Evolutionary conservation across 2,329 filamentous ascomycete genomes (phyloP), one percentile per base, ranked within the genome.

Genomic region (Monilinia polystroma): DNA sequence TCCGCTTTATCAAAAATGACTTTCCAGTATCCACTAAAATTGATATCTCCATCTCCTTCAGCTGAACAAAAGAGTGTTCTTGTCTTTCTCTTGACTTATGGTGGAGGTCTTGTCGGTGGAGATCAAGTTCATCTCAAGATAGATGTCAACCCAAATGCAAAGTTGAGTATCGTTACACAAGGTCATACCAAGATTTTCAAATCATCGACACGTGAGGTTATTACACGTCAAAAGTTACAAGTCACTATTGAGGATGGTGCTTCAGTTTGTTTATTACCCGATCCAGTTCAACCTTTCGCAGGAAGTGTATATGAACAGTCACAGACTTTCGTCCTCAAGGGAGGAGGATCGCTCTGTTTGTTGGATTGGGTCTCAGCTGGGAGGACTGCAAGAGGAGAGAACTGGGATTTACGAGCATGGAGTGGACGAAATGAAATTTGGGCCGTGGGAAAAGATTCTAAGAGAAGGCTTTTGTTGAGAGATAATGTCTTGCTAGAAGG

Each of bases 171-270:
- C 47, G 85, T 86, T 68, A 89, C 87, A 0, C 87, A 89, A 81
- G 94, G 94, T 63, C 92, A 93, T 79, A 98, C 95, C 68, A 99
- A 98, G 80, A 88, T 99, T 73, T 98, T 97, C 84, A 96, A 95
- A 76, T 90, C 92, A 0, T 78, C 85, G 58, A 80, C 81, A 65
- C 79, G 79, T 47, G 80, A 84, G 53, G 77, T 85, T 16, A 76
- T 85, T 56, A 90, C 88, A 1, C 81, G 82, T 26, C 88, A 90
- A 77, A 80, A 76, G 0, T 77, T 90, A 67, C 76, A 79, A 16
- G 82, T 85, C 43, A 76, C 77, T 3, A 79, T 90, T 63, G 79
- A 81, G 32, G 73, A 80, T 18, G 80, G 78, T 29, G 85, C 81
- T 8, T 84, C 82, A 0, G 80, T 90, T 18, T 89, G 88, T 73